Percentiles rank a stretch among this genome's conserved stretches.
phyloP scores from a whole-genome alignment of 768 basidiomycete genomes.

The Phaeotremella fagi region DNA sequence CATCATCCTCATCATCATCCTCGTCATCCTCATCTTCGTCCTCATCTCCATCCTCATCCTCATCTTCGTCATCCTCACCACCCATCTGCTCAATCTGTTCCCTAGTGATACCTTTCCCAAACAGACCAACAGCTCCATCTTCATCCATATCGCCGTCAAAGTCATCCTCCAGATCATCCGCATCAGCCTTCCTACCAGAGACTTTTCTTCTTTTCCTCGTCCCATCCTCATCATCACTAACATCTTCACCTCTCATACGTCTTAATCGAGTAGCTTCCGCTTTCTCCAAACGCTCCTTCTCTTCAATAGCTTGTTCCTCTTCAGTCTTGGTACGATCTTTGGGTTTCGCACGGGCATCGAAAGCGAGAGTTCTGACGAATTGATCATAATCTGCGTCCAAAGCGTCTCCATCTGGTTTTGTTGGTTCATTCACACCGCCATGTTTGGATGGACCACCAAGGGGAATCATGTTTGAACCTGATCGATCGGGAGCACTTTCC shows the following conservation, averaged over 20 bases:
- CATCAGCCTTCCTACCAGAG: slow-evolving; percentile 56
- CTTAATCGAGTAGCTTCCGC: slow-evolving; percentile 71
- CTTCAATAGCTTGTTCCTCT: slow-evolving; percentile 83
- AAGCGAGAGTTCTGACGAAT: slow-evolving; percentile 83
- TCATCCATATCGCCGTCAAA: slow-evolving; percentile 46
- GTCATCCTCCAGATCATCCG: slow-evolving; percentile 90
- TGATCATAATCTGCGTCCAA: slow-evolving; percentile 75
- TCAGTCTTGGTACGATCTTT: slow-evolving; percentile 95
- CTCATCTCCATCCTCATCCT: slow-evolving; percentile 31
- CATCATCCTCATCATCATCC: slow-evolving; percentile 37
- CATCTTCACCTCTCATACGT: slow-evolving; percentile 80
- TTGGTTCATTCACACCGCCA: slow-evolving; percentile 1
- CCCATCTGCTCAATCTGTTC: slow-evolving; percentile 52
- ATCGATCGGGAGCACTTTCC: slow-evolving; percentile 22
- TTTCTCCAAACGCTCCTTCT: slow-evolving; percentile 77
- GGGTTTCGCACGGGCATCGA: slow-evolving; percentile 87
- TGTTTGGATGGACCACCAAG: slow-evolving; percentile 38
- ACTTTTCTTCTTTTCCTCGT: slow-evolving; percentile 33
- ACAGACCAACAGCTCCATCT: slow-evolving; percentile 22
- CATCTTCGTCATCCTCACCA: slow-evolving; percentile 32
- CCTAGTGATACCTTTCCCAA: slow-evolving; percentile 29
- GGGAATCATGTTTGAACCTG: slow-evolving; percentile 34
- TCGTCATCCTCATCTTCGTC: slow-evolving; percentile 47
- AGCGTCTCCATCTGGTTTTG: slow-evolving; percentile 10
- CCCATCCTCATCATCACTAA: slow-evolving; percentile 56